Conservation (phyloP, 352 stramenopile species). For the Phytophthora multivora region DNA sequence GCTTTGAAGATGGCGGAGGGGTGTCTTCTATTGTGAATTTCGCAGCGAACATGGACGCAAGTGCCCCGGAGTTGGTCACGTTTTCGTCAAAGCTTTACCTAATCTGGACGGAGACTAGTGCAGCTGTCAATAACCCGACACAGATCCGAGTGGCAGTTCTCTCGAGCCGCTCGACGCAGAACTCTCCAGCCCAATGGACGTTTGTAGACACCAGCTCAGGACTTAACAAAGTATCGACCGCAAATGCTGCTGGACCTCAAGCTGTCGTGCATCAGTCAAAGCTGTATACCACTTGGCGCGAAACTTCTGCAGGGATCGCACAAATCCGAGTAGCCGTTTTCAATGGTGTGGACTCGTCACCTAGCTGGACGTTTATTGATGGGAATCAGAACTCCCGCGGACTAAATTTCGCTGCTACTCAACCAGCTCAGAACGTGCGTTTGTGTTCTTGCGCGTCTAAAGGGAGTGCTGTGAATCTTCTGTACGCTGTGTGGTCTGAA, state of each 20-base stretch:
- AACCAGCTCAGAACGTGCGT: constrained; percentile 38
- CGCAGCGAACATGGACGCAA: constrained; percentile 42
- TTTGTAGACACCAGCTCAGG: constrained; percentile 47
- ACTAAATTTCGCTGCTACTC: constrained; percentile 47
- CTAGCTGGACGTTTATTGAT: constrained; percentile 63
- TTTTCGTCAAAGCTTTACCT: constrained; percentile 47
- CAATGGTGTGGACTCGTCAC: constrained; percentile 44
- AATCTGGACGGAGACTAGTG: constrained; percentile 55
- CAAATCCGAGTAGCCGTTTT: constrained; percentile 68
- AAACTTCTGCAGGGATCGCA: constrained; percentile 23
- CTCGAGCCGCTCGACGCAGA: constrained; percentile 20
- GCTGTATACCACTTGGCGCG: constrained; percentile 67
- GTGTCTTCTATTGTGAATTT: constrained; percentile 50
- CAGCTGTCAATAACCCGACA: constrained; percentile 32
- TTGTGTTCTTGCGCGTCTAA: constrained; percentile 47
- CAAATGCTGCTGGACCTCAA: constrained; percentile 41
- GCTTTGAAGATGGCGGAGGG: constrained; percentile 49
- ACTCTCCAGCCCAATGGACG: constrained; percentile 36
- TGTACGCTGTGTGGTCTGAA: constrained; percentile 71
- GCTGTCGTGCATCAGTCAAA: constrained; percentile 40
- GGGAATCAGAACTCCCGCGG: constrained; percentile 44
- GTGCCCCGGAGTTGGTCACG: constrained; percentile 27
- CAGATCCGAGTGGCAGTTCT: constrained; percentile 60
- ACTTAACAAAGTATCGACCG: constrained; percentile 51
- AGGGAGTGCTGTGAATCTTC: constrained; percentile 5